phyloP scores from a whole-genome alignment of 768 basidiomycete genomes.

The Suillus lakei region DNA sequence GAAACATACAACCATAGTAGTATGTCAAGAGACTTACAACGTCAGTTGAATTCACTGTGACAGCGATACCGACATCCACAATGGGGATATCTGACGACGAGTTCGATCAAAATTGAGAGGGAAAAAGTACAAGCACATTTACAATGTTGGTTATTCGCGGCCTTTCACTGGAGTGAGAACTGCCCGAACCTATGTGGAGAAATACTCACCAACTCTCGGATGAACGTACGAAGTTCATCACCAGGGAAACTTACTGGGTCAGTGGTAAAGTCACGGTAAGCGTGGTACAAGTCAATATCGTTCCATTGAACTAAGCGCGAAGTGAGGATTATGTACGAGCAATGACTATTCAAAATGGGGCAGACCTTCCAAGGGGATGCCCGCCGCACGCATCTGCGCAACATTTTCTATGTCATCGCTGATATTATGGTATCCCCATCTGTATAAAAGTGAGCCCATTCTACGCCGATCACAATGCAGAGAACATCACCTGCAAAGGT shows the following conservation, averaged over 20 bases:
- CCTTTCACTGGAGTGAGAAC: conserved; percentile 19
- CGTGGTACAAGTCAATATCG: conserved; percentile 76
- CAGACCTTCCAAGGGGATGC: conserved; percentile 77
- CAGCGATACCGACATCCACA: conserved; percentile 65
- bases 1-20: background rate
- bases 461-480: background rate
- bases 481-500: conserved; percentile 59
- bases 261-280: conserved; percentile 68
- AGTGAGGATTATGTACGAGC: conserved; percentile 10
- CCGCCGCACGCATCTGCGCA: conserved; percentile 62
- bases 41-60: conserved; percentile 63
- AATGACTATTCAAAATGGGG: background rate
- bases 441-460: conserved; percentile 9
- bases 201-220: conserved; percentile 55
- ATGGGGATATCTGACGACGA: conserved; percentile 63
- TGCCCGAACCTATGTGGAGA: background rate
- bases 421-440: conserved; percentile 58
- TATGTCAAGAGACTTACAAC: conserved; percentile 47
- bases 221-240: conserved; percentile 57
- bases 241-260: conserved; percentile 68
- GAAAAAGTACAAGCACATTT: conserved; percentile 1
- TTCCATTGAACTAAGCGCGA: conserved; percentile 70
- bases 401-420: conserved; percentile 62
- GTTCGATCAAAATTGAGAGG: background rate
- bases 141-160: conserved; percentile 36